These are phyloP conservation scores for Ajuga reptans DNA, from an alignment of 305 asterid species.

Conservation along the genomic window DNA sequence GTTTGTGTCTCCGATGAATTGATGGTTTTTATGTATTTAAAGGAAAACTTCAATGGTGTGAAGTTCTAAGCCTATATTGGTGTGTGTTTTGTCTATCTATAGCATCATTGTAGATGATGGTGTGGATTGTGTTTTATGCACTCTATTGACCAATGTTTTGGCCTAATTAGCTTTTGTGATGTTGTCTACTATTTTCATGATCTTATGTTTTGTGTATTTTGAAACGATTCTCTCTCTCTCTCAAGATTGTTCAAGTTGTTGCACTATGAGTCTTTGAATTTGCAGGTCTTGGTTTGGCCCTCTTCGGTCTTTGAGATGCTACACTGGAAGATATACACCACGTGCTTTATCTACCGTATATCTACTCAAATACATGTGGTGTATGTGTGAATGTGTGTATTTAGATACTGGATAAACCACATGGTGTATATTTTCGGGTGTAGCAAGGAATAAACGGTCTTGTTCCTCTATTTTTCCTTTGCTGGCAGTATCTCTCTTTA, in stretches of 20 bases:
- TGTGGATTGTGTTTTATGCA: constrained; percentile 16
- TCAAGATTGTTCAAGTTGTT: no score
- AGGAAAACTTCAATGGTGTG: constrained; percentile 16
- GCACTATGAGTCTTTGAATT: no score
- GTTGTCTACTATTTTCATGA: neutral
- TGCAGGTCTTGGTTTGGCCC: neutral
- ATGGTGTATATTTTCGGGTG: no score
- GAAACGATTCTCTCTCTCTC: neutral
- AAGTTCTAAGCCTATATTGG: neutral
- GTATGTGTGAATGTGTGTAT: no score
- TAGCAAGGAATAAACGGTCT: no score
- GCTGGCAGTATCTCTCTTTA: no score
- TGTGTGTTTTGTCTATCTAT: neutral
- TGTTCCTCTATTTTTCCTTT: no score
- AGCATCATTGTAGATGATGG: neutral
- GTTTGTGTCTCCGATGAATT: neutral
- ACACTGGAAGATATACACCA: no score
- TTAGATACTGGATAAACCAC: no score
- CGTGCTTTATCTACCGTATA: no score
- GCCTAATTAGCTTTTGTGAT: constrained; percentile 3
- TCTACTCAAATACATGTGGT: no score
- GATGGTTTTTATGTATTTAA: constrained; percentile 17
- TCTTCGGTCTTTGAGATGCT: no score
- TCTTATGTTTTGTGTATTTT: neutral
- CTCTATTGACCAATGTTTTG: constrained; percentile 3